Evolutionary conservation across 2,329 filamentous ascomycete species (phyloP).

Genomic region (Calycina herbarum): DNA sequence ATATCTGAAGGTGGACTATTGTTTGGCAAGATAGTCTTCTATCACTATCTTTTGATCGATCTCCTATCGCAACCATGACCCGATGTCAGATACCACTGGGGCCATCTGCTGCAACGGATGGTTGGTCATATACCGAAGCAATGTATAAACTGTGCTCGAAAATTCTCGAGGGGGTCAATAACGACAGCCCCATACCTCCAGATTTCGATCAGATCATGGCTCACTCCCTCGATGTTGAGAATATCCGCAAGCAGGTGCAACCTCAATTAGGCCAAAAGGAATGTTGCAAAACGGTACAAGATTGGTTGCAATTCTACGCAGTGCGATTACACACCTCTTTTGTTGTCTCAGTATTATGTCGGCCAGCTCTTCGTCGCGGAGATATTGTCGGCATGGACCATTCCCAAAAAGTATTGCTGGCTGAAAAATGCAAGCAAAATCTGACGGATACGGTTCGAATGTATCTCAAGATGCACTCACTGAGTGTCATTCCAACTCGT

Average conservation of each 20-base stretch:
- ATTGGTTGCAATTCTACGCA: slow-evolving; percentile 63
- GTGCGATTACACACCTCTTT: slow-evolving; percentile 66
- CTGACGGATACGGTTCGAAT: slow-evolving; percentile 66
- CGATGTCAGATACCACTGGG: slow-evolving; percentile 49
- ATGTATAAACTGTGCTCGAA: slow-evolving; percentile 66
- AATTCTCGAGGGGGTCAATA: slow-evolving; percentile 47
- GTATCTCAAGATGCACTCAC: slow-evolving; percentile 68
- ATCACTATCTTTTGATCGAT: slow-evolving; percentile 65
- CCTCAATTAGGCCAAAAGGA: slow-evolving; percentile 58
- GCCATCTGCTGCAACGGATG: slow-evolving; percentile 52
- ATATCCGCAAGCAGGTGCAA: slow-evolving; percentile 48
- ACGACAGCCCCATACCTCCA: slow-evolving; percentile 32
- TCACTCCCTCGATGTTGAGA: slow-evolving; percentile 51
- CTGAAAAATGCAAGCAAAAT: slow-evolving; percentile 60
- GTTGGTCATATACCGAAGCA: slow-evolving; percentile 60
- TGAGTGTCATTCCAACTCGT: slow-evolving; percentile 64
- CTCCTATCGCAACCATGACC: slow-evolving; percentile 56
- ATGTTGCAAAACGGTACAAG: slow-evolving; percentile 62
- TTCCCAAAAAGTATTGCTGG: slow-evolving; percentile 54
- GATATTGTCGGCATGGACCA: slow-evolving; percentile 49
- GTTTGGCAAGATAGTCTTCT: slow-evolving; percentile 68
- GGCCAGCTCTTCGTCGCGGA: slow-evolving; percentile 57
- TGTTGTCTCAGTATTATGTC: slow-evolving; percentile 64
- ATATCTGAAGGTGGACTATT: slow-evolving; percentile 53
- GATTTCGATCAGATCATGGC: slow-evolving; percentile 51